phyloP scores from a whole-genome alignment of 768 basidiomycete genomes.

The Amanita pallidorosea region DNA sequence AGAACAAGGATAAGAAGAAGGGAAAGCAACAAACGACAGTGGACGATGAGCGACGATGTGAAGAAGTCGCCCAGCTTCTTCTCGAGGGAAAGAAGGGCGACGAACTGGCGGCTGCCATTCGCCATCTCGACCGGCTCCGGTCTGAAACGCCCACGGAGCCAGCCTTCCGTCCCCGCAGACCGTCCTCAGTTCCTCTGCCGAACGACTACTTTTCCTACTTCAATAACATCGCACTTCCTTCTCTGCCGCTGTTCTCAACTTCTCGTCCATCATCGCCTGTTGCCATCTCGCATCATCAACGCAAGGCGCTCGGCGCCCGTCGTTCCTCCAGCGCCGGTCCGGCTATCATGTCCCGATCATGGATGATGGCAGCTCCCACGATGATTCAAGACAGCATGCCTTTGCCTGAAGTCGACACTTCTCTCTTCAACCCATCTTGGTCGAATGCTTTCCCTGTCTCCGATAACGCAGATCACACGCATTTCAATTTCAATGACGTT shows the following conservation, averaged over 20 bases:
- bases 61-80: conserved; percentile 52
- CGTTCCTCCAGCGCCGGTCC: conserved; percentile 41
- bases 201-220: conserved; percentile 30
- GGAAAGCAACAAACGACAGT: conserved; percentile 26
- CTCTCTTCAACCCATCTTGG: conserved; percentile 36
- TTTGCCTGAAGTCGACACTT: conserved; percentile 37
- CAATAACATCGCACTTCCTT: conserved; percentile 29
- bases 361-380: conserved; percentile 16
- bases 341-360: conserved; percentile 21
- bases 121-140: conserved; percentile 33
- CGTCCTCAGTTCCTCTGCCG: conserved; percentile 54
- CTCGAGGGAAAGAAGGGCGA: conserved; percentile 65
- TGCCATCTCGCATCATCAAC: conserved; percentile 31
- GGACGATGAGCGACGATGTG: conserved; percentile 58
- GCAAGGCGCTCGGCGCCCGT: conserved; percentile 31
- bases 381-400: conserved; percentile 35
- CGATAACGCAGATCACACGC: conserved; percentile 1
- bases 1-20: conserved; percentile 31
- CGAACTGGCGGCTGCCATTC: conserved; percentile 50
- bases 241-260: conserved; percentile 27
- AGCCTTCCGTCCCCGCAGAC: conserved; percentile 35
- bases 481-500: not conserved
- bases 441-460: conserved; percentile 18
- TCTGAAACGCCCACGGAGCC: conserved; percentile 9
- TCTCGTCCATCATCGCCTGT: conserved; percentile 37